Base-by-base conservation (phyloP, 192 early-diverging fungal genomes). In the Diversispora eburnea region DNA sequence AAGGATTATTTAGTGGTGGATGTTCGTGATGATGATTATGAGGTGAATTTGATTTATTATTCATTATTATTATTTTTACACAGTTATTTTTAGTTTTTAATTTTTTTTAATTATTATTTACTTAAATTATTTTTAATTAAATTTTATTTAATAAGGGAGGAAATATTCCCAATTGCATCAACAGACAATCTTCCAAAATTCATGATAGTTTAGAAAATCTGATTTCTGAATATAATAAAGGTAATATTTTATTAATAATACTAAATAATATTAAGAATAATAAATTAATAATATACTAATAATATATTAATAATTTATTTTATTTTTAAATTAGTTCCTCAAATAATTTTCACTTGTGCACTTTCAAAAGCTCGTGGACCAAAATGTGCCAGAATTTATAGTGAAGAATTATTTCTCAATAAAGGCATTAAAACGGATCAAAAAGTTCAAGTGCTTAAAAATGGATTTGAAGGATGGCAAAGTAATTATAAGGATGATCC, bases 341-440 rank as follows among this genome's bases (percentile, higher is more conserved):
- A 80, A 25, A 73, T 97, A 4, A 82, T 91, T 72, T 96, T 97
- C 71, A 94, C 96, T 75, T 97, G 95, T 72, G 89, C 92, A 3
- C 76, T 94, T 20, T 95, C 93, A 19, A 94, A 96, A 82, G 86
- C 89, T 5, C 85, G 92, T 58, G 92, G 91, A 4, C 91, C 91
- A 70, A 92, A 89, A 71, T 85, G 85, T 15, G 92, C 92, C 3
- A 77, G 82, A 19, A 85, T 87, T 13, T 92, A 90, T 78, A 77
- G 65, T 0, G 86, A 90, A 42, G 76, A 82, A 4, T 67, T 85
- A 43, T 33, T 33, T 33, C 73, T 76, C n/a, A 48, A 69, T 39
- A 12, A n/a, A 5, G 47, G 17, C 2, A 33, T 33, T 33, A 62
- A 60, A 25, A 64, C 71, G 7, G 56, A 68, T 7, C 83, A 88